Evolutionary conservation across 306 rosid genomes (phyloP).

Genomic region (Lathyrus oleraceus): DNA sequence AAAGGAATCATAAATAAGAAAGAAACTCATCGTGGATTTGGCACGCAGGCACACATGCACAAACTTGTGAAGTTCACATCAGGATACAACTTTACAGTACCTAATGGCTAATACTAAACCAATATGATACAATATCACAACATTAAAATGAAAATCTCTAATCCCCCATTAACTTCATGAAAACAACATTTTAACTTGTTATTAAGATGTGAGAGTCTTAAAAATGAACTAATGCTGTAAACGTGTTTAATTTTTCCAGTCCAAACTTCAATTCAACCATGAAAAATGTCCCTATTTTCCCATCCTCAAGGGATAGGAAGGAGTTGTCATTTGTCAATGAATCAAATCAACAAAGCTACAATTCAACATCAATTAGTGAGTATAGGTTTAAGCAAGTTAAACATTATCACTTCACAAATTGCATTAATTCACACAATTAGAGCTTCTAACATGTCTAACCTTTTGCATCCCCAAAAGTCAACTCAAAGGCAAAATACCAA

Average conservation of each 20-base stretch:
- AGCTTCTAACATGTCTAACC: slow-evolving; percentile 10
- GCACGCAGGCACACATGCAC: neutral
- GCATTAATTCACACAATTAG: slow-evolving; percentile 15
- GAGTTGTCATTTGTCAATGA: neutral
- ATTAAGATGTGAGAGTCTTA: no score
- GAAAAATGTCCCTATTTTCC: neutral
- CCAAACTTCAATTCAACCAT: neutral
- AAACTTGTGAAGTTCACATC: slow-evolving; percentile 9
- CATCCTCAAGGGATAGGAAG: neutral
- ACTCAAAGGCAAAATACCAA: slow-evolving; percentile 28
- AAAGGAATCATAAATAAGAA: slow-evolving; percentile 11
- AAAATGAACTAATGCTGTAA: no score
- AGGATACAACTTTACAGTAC: neutral
- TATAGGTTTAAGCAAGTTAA: slow-evolving; percentile 31
- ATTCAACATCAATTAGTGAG: slow-evolving; percentile 15
- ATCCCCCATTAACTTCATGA: no score
- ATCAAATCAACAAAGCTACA: slow-evolving; percentile 6
- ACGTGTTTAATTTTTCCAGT: neutral
- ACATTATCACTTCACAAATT: slow-evolving; percentile 28
- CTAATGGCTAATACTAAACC: slow-evolving; percentile 24
- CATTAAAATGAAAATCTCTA: neutral
- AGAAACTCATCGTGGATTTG: slow-evolving; percentile 1
- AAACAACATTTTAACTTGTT: no score
- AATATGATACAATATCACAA: slow-evolving; percentile 24
- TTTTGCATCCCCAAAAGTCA: slow-evolving; percentile 28